Conservation (phyloP, 495 filamentous ascomycete species). For the Venustampulla echinocandica region DNA sequence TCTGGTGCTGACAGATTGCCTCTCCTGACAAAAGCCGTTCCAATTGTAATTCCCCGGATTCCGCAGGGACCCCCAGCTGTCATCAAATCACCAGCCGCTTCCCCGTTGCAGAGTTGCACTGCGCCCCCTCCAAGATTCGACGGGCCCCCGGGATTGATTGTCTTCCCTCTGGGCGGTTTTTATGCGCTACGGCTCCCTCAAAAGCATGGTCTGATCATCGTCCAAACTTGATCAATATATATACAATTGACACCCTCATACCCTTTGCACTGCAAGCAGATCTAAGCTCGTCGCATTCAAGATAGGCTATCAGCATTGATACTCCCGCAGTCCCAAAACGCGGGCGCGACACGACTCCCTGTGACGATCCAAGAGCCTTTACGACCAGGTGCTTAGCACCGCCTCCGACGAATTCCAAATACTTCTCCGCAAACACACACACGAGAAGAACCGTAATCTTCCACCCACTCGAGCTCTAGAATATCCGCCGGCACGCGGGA, state of each 20-base stretch:
- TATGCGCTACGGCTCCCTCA: too few relatives aligned
- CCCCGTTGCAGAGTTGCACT: too few relatives aligned
- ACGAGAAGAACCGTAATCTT: too few relatives aligned
- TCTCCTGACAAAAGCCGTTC: neutral
- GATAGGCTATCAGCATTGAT: neutral
- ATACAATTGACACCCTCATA: neutral
- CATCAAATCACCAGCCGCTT: too few relatives aligned
- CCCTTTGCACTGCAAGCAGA: neutral
- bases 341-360: neutral
- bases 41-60: neutral
- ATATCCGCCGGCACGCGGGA: neutral
- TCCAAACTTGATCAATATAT: too few relatives aligned
- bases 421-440: too few relatives aligned
- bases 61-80: neutral
- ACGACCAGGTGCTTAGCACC: too few relatives aligned
- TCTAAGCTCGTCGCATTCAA: neutral
- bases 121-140: too few relatives aligned
- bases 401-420: conserved; percentile 8
- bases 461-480: neutral
- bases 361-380: conserved; percentile 8
- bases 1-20: neutral
- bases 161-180: too few relatives aligned
- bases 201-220: too few relatives aligned
- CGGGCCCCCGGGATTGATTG: too few relatives aligned
- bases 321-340: neutral